Evolutionary conservation across 169 alveolate species (phyloP).

Genomic region (Plasmodium blacklocki): DNA sequence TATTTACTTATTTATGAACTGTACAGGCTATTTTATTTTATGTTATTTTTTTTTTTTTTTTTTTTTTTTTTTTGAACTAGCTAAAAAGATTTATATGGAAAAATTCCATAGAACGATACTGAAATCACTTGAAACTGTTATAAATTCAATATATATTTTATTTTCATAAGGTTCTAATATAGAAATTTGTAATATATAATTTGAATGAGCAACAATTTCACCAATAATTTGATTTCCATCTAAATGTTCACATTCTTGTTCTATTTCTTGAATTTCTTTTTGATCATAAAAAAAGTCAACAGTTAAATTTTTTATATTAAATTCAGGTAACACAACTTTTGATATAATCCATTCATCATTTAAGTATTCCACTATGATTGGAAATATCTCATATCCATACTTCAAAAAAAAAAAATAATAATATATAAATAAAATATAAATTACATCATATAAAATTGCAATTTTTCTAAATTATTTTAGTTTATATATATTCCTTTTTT

Average conservation of each 20-base stretch:
- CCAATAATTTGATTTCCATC: constrained; percentile 67
- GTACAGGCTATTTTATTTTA: no score
- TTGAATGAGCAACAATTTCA: constrained; percentile 71
- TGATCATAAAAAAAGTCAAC: constrained; percentile 68
- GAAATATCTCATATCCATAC: constrained; percentile 71
- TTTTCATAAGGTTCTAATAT: constrained; percentile 47
- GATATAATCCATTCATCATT: constrained; percentile 59
- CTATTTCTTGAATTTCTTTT: constrained; percentile 65
- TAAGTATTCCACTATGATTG: constrained; percentile 40
- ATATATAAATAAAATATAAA: not conserved
- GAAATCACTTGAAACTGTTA: constrained; percentile 66
- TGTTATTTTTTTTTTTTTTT: constrained; percentile 8
- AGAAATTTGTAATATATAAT: constrained; percentile 49
- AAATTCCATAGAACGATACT: constrained; percentile 55
- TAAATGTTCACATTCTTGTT: constrained; percentile 25
- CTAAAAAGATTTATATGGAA: constrained; percentile 26
- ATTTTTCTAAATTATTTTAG: not conserved
- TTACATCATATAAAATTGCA: not conserved
- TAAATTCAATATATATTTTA: constrained; percentile 15
- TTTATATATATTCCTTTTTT: not conserved
- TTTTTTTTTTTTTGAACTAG: constrained; percentile 6
- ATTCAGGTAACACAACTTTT: constrained; percentile 58
- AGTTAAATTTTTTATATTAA: constrained; percentile 61
- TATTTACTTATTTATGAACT: no score
- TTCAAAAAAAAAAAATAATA: constrained; percentile 12